Evolutionary conservation across 2,329 filamentous ascomycete species (phyloP), one percentile per base, ranked within the genome.

Genomic region (Fusarium lyarnte): DNA sequence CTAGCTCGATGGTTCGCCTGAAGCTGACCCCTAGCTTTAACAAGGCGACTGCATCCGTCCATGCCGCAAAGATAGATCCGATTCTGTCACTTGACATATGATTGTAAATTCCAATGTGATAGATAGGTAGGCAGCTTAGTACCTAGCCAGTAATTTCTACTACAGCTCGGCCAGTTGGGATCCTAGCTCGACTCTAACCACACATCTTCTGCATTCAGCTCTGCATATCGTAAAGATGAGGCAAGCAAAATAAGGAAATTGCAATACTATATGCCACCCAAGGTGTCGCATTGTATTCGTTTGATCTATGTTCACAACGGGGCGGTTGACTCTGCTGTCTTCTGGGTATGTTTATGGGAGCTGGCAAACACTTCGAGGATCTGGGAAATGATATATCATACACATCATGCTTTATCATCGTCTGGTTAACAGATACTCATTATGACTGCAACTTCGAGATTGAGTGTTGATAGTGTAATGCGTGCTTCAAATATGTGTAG

Each of bases 81-180:
- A 38, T 45, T 39, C 35, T 31, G 25, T 54, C 60, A 46, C 29
- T 33, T n/a, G 31, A 33, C 38, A 23, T 29, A 29, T 29, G 10
- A 51, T 51, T 70, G 66, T 54, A 39, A 70, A 33, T 60, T 60
- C 35, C 36, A 70, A 39, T 39, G 27, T 27, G 49, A 43, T 38
- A 31, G 49, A 43, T 38, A 31, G 27, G 12, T 27, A 29, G 43
- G 25, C 33, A 36, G 27, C n/a, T 47, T 25, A 14, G 19, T 16
- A 27, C 25, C 25, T 25, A 25, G 29, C 42, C 36, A 59, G 31
- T 59, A 39, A 68, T 36, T 21, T 43, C 39, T 25, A 36, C 43
- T 33, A 16, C 25, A 16, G 27, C 36, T n/a, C n/a, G 38, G 29
- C 21, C 19, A 33, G 42, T n/a, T 19, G 12, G 5, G 39, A 41